Percentiles rank a stretch among this genome's conserved stretches.
Conservation (phyloP, 179 eudicot species). For the Silene vulgaris region DNA sequence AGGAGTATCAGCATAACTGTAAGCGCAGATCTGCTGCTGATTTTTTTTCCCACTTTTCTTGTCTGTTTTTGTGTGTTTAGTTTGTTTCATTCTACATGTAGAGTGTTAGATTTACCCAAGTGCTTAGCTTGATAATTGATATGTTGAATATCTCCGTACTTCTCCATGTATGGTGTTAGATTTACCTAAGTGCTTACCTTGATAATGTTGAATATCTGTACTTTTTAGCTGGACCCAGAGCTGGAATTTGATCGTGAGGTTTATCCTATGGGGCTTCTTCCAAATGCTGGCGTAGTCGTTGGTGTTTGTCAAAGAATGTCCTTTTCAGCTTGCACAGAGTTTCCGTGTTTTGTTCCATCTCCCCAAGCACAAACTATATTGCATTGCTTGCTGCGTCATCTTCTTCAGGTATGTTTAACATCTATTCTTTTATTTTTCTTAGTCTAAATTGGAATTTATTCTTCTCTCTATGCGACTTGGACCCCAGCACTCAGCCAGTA, state of each 20-base stretch:
- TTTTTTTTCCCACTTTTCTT: background rate
- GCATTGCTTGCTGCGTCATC: constrained; percentile 90
- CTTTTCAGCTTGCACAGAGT: constrained; percentile 89
- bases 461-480: background rate
- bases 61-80: background rate
- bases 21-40: background rate
- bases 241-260: constrained; percentile 97
- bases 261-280: constrained; percentile 95
- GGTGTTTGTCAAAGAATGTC: constrained; percentile 93
- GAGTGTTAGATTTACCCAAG: background rate
- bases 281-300: constrained; percentile 94
- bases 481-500: background rate
- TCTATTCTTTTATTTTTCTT: background rate
- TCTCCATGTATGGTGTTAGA: background rate
- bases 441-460: background rate
- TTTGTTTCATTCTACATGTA: background rate
- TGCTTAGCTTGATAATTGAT: constrained; percentile 18
- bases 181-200: background rate
- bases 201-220: constrained; percentile 20
- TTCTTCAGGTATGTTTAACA: constrained; percentile 67
- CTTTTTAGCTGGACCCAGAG: constrained; percentile 88
- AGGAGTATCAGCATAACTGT: background rate
- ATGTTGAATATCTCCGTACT: constrained; percentile 17
- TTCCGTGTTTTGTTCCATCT: constrained; percentile 96
- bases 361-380: constrained; percentile 96